Evolutionary conservation across 2,329 filamentous ascomycete genomes (phyloP).

Genomic region (Colletotrichum lupini): DNA sequence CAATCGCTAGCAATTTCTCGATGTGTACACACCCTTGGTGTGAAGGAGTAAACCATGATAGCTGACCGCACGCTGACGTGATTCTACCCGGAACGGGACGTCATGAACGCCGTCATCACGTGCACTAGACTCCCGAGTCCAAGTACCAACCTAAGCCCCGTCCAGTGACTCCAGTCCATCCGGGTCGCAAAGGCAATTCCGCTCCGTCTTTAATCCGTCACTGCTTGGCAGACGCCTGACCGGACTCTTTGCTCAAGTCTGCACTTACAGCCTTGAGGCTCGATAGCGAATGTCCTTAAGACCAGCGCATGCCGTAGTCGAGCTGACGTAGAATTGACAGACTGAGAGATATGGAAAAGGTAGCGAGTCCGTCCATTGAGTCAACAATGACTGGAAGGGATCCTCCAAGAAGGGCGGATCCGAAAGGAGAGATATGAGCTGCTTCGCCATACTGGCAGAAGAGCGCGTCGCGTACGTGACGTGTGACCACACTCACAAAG

Average conservation of each 20-base stretch:
- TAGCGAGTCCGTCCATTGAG: not conserved
- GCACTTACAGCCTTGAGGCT: conserved; percentile 3
- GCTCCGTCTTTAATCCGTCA: not conserved
- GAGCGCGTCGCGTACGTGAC: not conserved
- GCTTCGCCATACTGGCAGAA: not conserved
- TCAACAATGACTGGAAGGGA: not conserved
- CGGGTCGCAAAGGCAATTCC: conserved; percentile 12
- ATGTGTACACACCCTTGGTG: conserved; percentile 12
- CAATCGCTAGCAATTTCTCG: not conserved
- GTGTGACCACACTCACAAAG: not conserved
- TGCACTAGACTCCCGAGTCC: conserved; percentile 14
- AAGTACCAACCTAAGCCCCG: no score
- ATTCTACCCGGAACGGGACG: conserved; percentile 24
- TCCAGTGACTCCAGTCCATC: not conserved
- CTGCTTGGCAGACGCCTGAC: not conserved
- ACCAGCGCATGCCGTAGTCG: not conserved
- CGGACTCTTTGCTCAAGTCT: not conserved
- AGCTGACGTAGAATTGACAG: not conserved
- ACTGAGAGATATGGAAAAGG: not conserved
- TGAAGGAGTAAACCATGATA: not conserved
- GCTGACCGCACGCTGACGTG: conserved; percentile 20
- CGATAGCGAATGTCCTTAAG: no score
- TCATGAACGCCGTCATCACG: conserved; percentile 35
- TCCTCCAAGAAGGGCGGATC: no score
- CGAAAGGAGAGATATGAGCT: not conserved